Percentiles rank a stretch among this genome's conserved stretches.
phyloP scores from a whole-genome alignment of 78 protist genomes.

The Thecamonas trahens region DNA sequence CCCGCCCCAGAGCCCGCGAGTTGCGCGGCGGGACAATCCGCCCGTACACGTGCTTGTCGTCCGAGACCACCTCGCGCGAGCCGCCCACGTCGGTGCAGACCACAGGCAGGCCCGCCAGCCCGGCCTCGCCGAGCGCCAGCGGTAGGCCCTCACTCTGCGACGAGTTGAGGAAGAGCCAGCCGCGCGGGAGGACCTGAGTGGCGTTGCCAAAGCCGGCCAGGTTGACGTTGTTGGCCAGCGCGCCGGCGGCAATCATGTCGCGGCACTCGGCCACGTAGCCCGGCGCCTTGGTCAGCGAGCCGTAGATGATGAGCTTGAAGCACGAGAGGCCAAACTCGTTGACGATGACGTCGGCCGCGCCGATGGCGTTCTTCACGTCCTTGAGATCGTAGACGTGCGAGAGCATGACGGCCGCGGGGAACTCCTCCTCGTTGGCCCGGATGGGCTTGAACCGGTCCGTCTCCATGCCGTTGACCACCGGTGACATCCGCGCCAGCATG shows the following conservation, averaged over 20 bases:
- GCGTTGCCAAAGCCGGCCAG: slow-evolving; percentile 20
- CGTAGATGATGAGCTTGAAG: slow-evolving; percentile 16
- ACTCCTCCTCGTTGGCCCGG: not conserved
- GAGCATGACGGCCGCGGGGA: slow-evolving; percentile 16
- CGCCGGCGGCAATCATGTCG: slow-evolving; percentile 3
- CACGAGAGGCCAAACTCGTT: slow-evolving; percentile 6
- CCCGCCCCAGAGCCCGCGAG: slow-evolving; percentile 7
- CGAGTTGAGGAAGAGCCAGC: slow-evolving; percentile 26
- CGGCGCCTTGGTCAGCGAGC: slow-evolving; percentile 14
- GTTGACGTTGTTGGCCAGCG: not conserved
- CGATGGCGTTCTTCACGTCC: slow-evolving; percentile 19
- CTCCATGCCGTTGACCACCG: slow-evolving; percentile 33
- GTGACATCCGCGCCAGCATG: not conserved
- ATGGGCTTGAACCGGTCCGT: slow-evolving; percentile 1
- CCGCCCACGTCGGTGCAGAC: slow-evolving; percentile 32
- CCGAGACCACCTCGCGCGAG: slow-evolving; percentile 9
- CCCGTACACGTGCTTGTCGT: slow-evolving; percentile 12
- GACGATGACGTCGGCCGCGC: slow-evolving; percentile 21
- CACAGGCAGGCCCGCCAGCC: slow-evolving; percentile 23
- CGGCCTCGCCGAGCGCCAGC: slow-evolving; percentile 32
- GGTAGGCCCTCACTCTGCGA: slow-evolving; percentile 25
- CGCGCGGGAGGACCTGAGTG: slow-evolving; percentile 7
- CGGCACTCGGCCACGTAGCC: slow-evolving; percentile 15
- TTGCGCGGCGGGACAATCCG: slow-evolving; percentile 15
- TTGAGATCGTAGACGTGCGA: slow-evolving; percentile 21